Conservation (phyloP, 1,139 yeast species). For the Sugiyamaella neomexicana region DNA sequence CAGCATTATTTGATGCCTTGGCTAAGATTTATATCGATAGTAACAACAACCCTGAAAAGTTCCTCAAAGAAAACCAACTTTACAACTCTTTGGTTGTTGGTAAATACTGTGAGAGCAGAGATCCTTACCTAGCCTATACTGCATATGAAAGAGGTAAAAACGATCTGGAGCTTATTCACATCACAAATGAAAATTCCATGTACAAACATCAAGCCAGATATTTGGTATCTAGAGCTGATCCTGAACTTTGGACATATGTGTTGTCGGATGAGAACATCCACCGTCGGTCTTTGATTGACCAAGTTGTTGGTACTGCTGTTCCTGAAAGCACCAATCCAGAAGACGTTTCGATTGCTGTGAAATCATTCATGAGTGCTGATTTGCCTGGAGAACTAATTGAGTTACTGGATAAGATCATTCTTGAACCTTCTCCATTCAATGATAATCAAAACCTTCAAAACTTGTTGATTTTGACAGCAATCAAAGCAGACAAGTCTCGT, state of each 20-base stretch:
- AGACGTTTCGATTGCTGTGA: conserved; percentile 92
- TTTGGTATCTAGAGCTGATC: conserved; percentile 80
- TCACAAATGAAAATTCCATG: conserved; percentile 97
- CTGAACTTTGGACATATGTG: conserved; percentile 77
- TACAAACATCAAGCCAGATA: conserved; percentile 98
- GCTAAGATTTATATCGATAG: conserved; percentile 98
- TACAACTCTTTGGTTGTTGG: conserved; percentile 95
- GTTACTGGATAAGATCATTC: conserved; percentile 87
- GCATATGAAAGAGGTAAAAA: conserved; percentile 95
- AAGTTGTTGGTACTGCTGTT: conserved; percentile 92
- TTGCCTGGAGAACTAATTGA: conserved; percentile 91
- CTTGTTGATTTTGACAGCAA: conserved; percentile 85
- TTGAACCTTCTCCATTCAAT: conserved; percentile 95
- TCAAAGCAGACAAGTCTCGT: conserved; percentile 88
- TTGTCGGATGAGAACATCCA: conserved; percentile 73
- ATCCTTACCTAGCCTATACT: conserved; percentile 95
- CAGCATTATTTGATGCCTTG: conserved; percentile 88
- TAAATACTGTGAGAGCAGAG: conserved; percentile 98
- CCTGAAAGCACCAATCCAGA: conserved; percentile 96
- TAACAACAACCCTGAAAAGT: conserved; percentile 95
- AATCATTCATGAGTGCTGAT: conserved; percentile 95
- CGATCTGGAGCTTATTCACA: conserved; percentile 82
- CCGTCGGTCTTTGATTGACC: conserved; percentile 89
- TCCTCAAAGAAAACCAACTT: conserved; percentile 82
- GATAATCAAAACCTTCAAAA: conserved; percentile 96